Evolutionary conservation across 345 rosid genomes (phyloP).

Genomic region (Kernera saxatilis): DNA sequence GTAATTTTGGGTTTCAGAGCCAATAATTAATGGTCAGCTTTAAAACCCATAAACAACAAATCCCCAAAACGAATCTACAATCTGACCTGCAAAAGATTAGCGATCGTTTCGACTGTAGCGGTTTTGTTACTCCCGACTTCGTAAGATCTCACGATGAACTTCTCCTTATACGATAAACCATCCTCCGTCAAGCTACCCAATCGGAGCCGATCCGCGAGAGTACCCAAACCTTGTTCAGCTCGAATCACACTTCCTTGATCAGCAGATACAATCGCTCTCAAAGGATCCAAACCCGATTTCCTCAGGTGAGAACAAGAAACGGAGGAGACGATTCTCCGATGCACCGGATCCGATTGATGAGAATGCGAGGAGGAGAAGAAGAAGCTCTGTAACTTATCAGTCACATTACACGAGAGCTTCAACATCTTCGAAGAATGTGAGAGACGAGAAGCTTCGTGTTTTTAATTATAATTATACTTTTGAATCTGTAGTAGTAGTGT

Average conservation of each 20-base stretch:
- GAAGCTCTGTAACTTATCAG: conserved; percentile 39
- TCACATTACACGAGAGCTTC: conserved; percentile 49
- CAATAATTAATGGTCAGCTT: neutral
- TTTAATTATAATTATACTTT: neutral
- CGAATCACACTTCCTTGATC: conserved; percentile 25
- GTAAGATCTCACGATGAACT: conserved; percentile 71
- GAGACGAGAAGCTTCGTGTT: neutral
- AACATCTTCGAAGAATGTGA: conserved; percentile 31
- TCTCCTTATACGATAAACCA: conserved; percentile 84
- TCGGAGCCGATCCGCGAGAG: conserved; percentile 59
- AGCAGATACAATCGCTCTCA: conserved; percentile 32
- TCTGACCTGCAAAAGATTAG: conserved; percentile 85
- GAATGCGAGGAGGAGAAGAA: conserved; percentile 50
- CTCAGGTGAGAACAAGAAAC: conserved; percentile 20
- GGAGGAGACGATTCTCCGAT: conserved; percentile 6
- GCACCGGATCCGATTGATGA: conserved; percentile 9
- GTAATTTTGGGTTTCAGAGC: neutral
- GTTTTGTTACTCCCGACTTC: conserved; percentile 97
- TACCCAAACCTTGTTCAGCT: conserved; percentile 29
- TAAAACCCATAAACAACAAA: neutral
- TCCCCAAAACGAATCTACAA: neutral
- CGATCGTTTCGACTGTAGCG: conserved; percentile 85
- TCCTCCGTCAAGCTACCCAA: conserved; percentile 66
- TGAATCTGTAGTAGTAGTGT: conserved; percentile 5
- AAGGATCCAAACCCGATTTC: conserved; percentile 8